A percentile compares a stretch with the other conserved stretches of the same genome.
These are phyloP conservation scores for Blastobotrys terrestris DNA, from an alignment of 805 yeast genomes.

Conservation along the genomic window DNA sequence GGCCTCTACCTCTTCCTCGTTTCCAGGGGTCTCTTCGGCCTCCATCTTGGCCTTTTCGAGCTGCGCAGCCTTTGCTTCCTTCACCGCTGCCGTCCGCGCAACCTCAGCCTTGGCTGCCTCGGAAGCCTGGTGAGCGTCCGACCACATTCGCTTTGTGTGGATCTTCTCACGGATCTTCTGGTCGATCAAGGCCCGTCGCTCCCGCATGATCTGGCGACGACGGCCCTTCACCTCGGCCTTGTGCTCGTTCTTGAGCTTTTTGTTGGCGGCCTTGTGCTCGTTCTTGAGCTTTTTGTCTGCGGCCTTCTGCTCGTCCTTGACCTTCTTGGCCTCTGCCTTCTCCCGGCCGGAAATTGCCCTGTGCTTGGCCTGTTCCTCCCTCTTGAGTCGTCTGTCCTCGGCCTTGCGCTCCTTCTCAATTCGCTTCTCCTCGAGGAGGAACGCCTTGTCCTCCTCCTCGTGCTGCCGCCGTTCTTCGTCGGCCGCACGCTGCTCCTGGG, in stretches of 20 bases:
- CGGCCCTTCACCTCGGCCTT: slow-evolving; percentile 24
- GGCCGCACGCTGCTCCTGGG: slow-evolving; percentile 56
- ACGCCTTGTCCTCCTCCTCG: slow-evolving; percentile 24
- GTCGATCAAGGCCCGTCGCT: slow-evolving; percentile 5
- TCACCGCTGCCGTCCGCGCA: not conserved
- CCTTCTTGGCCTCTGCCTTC: slow-evolving; percentile 17
- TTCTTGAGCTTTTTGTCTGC: slow-evolving; percentile 18
- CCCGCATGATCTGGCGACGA: slow-evolving; percentile 14
- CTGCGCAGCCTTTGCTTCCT: not conserved
- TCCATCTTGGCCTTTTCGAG: not conserved
- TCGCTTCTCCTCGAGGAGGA: slow-evolving; percentile 13
- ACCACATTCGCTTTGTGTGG: slow-evolving; percentile 6
- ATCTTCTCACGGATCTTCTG: slow-evolving; percentile 5
- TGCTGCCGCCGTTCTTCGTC: slow-evolving; percentile 42
- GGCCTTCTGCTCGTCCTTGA: slow-evolving; percentile 18
- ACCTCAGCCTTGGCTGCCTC: slow-evolving; percentile 4
- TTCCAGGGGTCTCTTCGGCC: slow-evolving; percentile 1
- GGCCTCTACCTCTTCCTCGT: slow-evolving; percentile 3
- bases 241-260: slow-evolving; percentile 19
- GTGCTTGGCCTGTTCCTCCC: slow-evolving; percentile 20
- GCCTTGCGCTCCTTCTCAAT: slow-evolving; percentile 17
- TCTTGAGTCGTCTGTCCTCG: slow-evolving; percentile 21
- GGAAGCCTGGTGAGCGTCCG: slow-evolving; percentile 4
- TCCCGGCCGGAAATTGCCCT: slow-evolving; percentile 12
- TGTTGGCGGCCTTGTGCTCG: slow-evolving; percentile 14